Evolutionary conservation across 179 eudicot genomes (phyloP), one percentile per base, ranked within the genome.

Genomic region (Gypsophila paniculata): DNA sequence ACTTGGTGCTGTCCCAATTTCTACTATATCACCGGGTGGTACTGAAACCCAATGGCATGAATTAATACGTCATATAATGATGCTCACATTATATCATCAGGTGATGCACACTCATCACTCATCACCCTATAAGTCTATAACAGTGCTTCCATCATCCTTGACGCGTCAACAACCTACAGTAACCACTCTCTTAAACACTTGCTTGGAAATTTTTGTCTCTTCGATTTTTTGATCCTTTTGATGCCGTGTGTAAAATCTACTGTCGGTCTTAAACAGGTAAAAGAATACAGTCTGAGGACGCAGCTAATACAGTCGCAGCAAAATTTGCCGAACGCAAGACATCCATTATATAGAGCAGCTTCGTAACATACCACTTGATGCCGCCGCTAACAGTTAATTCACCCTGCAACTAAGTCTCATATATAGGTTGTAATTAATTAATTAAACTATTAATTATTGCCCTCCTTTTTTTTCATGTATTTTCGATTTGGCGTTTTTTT

Each of bases 271-370:
- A 48, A 71, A 66, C 75, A 87, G 90, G 85, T 77, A 58, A 81
- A 82, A 72, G 93, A 88, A 73, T 80, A 83, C 79, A 86, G 90
- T 82, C 82, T 92, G 39, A 78, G 88, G 83, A 86, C 87, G 42
- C 86, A 92, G 80, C 81, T 87, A 22, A 64, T 90, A 81, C 96
- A 91, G 72, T 78, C 80, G 54, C 82, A 76, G 79, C 82, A 83
- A 82, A 79, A 77, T 71, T 36, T 49, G 70, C 70, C 76, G 62
- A 83, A 71, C 72, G 72, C 74, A 52, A 77, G 79, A 58, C 76
- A 61, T 19, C 79, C 80, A 15, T 25, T 69, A 68, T 65, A 65
- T 59, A 74, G 73, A 73, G 57, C 66, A 73, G 72, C 63, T 25
- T 69, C 39, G 21, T 65, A 65, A 19, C 68, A 65, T 68, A 52